Base-by-base conservation (phyloP, 129 eudicot genomes). In the Ambrosia artemisiifolia region DNA sequence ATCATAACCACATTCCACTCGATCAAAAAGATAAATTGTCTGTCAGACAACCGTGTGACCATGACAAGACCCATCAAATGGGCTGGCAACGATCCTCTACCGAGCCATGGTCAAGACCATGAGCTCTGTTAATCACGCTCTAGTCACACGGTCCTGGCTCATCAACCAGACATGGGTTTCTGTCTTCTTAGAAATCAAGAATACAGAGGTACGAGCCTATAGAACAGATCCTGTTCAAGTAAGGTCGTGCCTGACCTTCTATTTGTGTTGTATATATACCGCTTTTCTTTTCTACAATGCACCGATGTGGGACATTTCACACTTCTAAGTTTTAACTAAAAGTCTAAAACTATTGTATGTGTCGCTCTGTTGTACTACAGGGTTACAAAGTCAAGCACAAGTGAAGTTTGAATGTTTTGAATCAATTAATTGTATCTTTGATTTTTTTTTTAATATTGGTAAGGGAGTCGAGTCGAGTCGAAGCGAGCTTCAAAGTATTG, bases 211-310 rank as follows among this genome's bases (percentile, higher is more conserved):
- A 88, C 84, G 92, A 85, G 71, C 72, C 81, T 78, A 70, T 70
- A 78, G 72, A 78, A 78, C 81, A 63, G 72, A 77, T 90, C 94
- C 81, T 90, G 91, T 90, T 86, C 96, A 90, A 90, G 87, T 90
- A 90, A 87, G 88, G 94, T 87, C 93, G 88, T 84, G 33, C 7
- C 0, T 0, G 1, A 0, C 7, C 10, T 0, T 3, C 7, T 61
- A 19, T 35, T 11, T 4, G 66, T 61, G 44, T 11, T 33, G 1
- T 2, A 1, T 32, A 32, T 61, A 61, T 33, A 61, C 11, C 0
- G 11, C 20, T 12, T 0, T 5, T 1, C 0, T 12, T 32, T 61
- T 33, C 3, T 12, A 2, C 2, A 11, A 0, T 33, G 19, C 1
- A 5, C n/a, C 44, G 9, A 61, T 61, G 66, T 61, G 66, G 65